Evolutionary conservation across 352 stramenopile genomes (phyloP), one percentile per base, ranked within the genome.

Genomic region (Phytophthora agathidicida): DNA sequence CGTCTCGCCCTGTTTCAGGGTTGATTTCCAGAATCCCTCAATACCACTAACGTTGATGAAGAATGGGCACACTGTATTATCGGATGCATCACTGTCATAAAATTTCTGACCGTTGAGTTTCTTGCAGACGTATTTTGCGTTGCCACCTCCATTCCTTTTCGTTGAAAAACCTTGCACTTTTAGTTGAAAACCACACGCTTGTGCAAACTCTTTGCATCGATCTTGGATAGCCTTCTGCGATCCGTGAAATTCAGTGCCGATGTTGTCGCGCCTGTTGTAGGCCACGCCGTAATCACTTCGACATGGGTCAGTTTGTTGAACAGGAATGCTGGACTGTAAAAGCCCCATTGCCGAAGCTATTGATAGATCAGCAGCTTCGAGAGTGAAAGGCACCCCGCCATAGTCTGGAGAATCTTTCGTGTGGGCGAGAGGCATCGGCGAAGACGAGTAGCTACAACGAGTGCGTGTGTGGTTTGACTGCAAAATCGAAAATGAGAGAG

Each of bases 101-200:
- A 46, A 50, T 19, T 55, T 48, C n/a, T 55, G 39, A 2, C 28
- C 27, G 23, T 59, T 56, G 1, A 60, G 48, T 8, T 30, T 31
- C 42, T 60, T 67, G 48, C 58, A 60, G 1, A 30, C 23, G 36
- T 56, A 60, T 26, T 67, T 67, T 5, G 41, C 58, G 23, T 67
- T 67, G 2, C 23, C 46, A 3, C 1, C 26, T 19, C 33, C 46
- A 5, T 45, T 0, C 2, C 36, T 3, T 19, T 55, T 55, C 2
- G 13, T 14, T 13, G 10, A 19, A 13, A 27, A 45, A 10, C 14
- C 17, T 4, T 36, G 31, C 9, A 53, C 23, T 1, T 16, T 3
- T 3, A 57, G 19, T 9, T 32, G 28, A 16, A 47, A 57, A 1
- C 48, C 26, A 8, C 48, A 57, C 2, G 13, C 11, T 47, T 47